These are phyloP conservation scores for Populus tremula DNA, from an alignment of 345 rosid genomes.

Conservation along the genomic window DNA sequence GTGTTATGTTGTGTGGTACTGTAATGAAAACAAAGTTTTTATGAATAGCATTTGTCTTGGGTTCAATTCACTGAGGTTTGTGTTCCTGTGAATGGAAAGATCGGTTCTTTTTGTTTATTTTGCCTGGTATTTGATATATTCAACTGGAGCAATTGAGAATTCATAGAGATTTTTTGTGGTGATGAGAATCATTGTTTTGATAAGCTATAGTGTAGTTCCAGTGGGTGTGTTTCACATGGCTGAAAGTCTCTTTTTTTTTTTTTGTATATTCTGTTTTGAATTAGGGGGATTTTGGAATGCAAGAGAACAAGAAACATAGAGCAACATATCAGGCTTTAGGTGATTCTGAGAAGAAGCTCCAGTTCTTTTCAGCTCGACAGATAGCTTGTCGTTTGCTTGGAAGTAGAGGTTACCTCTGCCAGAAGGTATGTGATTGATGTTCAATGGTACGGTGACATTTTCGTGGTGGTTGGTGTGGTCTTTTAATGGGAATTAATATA, in stretches of 20 bases:
- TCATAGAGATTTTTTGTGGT: not conserved
- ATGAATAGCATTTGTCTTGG: not conserved
- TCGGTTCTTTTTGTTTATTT: not conserved
- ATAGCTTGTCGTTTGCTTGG: conserved; percentile 86
- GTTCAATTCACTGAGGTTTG: not conserved
- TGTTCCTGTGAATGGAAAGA: not conserved
- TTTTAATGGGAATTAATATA: not conserved
- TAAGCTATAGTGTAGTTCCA: not conserved
- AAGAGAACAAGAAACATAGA: conserved; percentile 90
- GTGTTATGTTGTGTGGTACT: not conserved
- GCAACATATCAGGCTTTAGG: conserved; percentile 70
- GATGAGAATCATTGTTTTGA: not conserved
- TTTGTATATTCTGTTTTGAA: not conserved
- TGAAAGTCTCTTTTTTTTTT: not conserved
- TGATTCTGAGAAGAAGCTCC: conserved; percentile 71
- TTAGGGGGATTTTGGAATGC: conserved; percentile 69
- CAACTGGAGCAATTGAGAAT: no score
- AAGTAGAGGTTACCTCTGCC: conserved; percentile 88
- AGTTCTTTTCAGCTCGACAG: conserved; percentile 83
- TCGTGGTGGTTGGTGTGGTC: not conserved
- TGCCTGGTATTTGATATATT: not conserved
- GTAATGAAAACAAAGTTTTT: not conserved
- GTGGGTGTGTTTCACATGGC: not conserved
- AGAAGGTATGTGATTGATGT: conserved; percentile 49
- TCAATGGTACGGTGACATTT: not conserved